These are phyloP conservation scores for Anisodus tanguticus DNA, from an alignment of 257 asterid species.

Conservation along the genomic window DNA sequence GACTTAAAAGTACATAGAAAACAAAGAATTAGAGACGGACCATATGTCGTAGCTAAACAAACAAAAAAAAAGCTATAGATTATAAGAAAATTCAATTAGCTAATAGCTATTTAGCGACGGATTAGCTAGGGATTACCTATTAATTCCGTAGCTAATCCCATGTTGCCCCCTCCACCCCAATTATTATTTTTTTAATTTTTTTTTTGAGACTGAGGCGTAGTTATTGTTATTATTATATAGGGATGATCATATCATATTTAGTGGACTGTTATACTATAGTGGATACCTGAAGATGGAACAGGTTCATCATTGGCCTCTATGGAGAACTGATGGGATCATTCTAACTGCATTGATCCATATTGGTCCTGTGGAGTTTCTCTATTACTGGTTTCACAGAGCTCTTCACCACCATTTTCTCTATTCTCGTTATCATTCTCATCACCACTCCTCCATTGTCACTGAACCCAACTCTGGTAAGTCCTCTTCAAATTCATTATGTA, in stretches of 20 bases:
- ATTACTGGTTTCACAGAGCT: slow-evolving; percentile 80
- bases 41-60: too few relatives aligned
- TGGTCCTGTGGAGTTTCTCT: slow-evolving; percentile 74
- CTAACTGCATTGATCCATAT: slow-evolving; percentile 53
- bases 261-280: slow-evolving; percentile 53
- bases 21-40: too few relatives aligned
- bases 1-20: too few relatives aligned
- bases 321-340: slow-evolving; percentile 64
- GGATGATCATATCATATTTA: slow-evolving; percentile 76
- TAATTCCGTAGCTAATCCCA: too few relatives aligned
- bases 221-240: slow-evolving; percentile 35
- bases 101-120: too few relatives aligned
- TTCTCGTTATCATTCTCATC: slow-evolving; percentile 80
- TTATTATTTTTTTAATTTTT: too few relatives aligned
- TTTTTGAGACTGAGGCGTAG: neutral
- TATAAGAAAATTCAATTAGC: too few relatives aligned
- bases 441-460: slow-evolving; percentile 76
- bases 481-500: neutral
- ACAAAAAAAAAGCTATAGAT: too few relatives aligned
- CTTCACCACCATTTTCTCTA: slow-evolving; percentile 79
- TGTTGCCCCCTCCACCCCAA: too few relatives aligned
- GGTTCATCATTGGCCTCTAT: slow-evolving; percentile 46
- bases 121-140: too few relatives aligned
- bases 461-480: slow-evolving; percentile 71
- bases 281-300: neutral